Evolutionary conservation across 306 rosid species (phyloP).

Genomic region (Lupinus albus): DNA sequence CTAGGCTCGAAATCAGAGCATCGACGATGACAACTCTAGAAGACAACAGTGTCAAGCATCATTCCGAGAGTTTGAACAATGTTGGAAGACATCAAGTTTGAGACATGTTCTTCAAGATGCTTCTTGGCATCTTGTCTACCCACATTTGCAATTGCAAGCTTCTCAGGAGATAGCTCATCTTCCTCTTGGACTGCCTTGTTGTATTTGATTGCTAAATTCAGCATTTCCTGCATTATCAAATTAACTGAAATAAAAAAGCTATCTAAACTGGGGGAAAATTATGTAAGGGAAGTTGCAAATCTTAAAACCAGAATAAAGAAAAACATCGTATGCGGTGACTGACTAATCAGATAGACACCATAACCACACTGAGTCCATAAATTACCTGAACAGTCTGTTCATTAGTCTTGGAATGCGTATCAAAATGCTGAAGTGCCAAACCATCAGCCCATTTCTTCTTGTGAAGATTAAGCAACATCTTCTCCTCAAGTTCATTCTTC

Average conservation of each 20-base stretch:
- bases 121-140: conserved; percentile 97
- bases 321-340: background rate
- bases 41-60: conserved; percentile 94
- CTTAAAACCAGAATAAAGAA: too few relatives aligned
- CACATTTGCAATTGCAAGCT: conserved; percentile 91
- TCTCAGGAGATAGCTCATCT: conserved; percentile 88
- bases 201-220: conserved; percentile 71
- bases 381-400: conserved; percentile 89
- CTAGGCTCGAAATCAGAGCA: conserved; percentile 16
- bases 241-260: background rate
- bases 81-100: conserved; percentile 93
- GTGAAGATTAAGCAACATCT: conserved; percentile 91
- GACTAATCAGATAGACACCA: background rate
- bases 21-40: conserved; percentile 47
- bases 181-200: conserved; percentile 97
- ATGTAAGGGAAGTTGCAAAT: background rate
- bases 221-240: conserved; percentile 72
- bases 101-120: conserved; percentile 93
- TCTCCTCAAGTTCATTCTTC: conserved; percentile 95
- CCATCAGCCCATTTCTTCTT: conserved; percentile 99
- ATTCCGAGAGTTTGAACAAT: conserved; percentile 89
- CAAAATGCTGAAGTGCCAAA: conserved; percentile 74
- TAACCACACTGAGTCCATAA: background rate
- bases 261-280: background rate
- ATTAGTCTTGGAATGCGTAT: conserved; percentile 82